Percentiles rank a stretch among this genome's conserved stretches.
These are phyloP conservation scores for Ceriops tagal DNA, from an alignment of 345 rosid genomes.

Conservation along the genomic window DNA sequence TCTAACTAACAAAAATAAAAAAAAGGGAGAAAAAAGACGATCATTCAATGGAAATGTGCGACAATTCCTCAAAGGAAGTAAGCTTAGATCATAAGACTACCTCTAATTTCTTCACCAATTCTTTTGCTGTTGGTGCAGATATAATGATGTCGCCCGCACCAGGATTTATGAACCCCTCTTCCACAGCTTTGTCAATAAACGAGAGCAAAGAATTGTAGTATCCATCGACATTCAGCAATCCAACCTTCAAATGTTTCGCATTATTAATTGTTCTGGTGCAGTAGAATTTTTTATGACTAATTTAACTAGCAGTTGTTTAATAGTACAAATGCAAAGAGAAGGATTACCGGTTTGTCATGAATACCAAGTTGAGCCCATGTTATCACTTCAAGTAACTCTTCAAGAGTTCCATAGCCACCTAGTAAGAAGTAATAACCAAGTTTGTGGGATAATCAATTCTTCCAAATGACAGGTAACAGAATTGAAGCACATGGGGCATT, in stretches of 20 bases:
- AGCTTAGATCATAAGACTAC: conserved; percentile 28
- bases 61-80: too few species aligned
- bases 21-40: background rate
- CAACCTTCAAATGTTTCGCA: conserved; percentile 52
- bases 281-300: background rate
- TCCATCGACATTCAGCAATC: conserved; percentile 96
- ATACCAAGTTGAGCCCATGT: conserved; percentile 99
- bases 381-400: conserved; percentile 94
- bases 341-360: conserved; percentile 83
- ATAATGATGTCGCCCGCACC: conserved; percentile 84
- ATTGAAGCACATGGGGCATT: background rate
- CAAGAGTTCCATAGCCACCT: conserved; percentile 99
- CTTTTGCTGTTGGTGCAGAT: conserved; percentile 87
- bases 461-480: background rate
- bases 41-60: background rate
- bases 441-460: too few species aligned
- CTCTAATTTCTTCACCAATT: conserved; percentile 82
- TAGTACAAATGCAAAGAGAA: background rate
- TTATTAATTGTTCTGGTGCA: conserved; percentile 8
- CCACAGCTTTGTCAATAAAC: conserved; percentile 94
- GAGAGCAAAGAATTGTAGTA: conserved; percentile 95
- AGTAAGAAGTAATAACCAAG: conserved; percentile 1
- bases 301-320: background rate
- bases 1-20: too few species aligned
- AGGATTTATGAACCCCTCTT: conserved; percentile 85